phyloP scores from a whole-genome alignment of 345 rosid genomes.

The Eucalyptus sideroxylon region DNA sequence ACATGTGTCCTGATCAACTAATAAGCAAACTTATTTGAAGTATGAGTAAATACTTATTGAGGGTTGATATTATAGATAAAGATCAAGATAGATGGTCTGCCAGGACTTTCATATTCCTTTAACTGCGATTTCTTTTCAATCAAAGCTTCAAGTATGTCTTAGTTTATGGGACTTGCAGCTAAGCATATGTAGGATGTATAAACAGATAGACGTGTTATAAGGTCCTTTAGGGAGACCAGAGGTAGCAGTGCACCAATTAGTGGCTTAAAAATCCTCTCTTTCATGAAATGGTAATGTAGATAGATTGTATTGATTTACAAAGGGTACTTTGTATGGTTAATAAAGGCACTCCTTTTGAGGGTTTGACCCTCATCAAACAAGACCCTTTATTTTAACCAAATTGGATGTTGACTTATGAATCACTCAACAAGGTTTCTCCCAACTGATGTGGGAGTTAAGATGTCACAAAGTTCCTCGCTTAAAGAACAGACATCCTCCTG shows the following conservation, averaged over 20 bases:
- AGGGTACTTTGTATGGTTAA: not conserved
- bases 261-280: not conserved
- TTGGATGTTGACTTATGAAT: not conserved
- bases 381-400: not conserved
- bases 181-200: not conserved
- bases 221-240: not conserved
- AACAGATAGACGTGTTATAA: not conserved
- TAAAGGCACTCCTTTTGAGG: not conserved
- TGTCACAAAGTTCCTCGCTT: not conserved
- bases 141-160: not conserved
- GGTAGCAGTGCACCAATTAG: not conserved
- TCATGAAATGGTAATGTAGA: not conserved
- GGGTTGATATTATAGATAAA: not conserved
- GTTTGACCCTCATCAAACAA: not conserved
- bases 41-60: not conserved
- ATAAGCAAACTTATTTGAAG: not conserved
- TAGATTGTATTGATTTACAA: not conserved
- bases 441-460: not conserved
- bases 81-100: not conserved
- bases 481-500: not conserved
- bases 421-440: not conserved
- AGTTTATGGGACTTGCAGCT: not conserved
- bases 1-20: not conserved
- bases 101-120: not conserved
- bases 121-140: not conserved